phyloP scores from a whole-genome alignment of 2,329 filamentous ascomycete species.

The Curvularia eragrostidis region DNA sequence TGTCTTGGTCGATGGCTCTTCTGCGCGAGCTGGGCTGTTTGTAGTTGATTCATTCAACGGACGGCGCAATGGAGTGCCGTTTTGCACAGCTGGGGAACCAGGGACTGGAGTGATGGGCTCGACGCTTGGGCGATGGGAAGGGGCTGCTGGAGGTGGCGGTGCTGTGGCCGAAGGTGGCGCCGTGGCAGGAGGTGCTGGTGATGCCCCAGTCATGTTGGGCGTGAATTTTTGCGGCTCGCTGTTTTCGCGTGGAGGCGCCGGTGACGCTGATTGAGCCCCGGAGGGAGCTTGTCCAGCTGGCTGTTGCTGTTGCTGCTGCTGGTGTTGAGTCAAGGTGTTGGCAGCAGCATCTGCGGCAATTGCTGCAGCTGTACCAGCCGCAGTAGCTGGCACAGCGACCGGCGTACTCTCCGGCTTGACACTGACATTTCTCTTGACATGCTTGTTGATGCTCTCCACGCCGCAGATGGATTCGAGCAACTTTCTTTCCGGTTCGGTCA shows the following conservation, averaged over 20 bases:
- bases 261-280: conserved; percentile 4
- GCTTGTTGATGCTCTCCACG: conserved; percentile 29
- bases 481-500: conserved; percentile 34
- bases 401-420: conserved; percentile 21
- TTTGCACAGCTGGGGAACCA: conserved; percentile 42
- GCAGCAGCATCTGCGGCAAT: conserved; percentile 44
- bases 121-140: conserved; percentile 42
- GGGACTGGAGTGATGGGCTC: conserved; percentile 48
- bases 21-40: conserved; percentile 17
- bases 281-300: conserved; percentile 9
- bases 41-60: conserved; percentile 25
- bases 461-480: conserved; percentile 36
- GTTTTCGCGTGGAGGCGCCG: conserved; percentile 10
- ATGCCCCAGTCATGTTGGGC: conserved; percentile 36
- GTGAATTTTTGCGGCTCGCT: conserved; percentile 37
- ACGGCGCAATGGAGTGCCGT: conserved; percentile 31
- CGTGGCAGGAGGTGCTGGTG: conserved; percentile 13
- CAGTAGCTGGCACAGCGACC: conserved; percentile 17
- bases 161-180: conserved; percentile 13
- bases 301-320: conserved; percentile 4
- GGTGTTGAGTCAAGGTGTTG: conserved; percentile 17
- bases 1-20: conserved; percentile 18
- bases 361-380: conserved; percentile 41
- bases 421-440: conserved; percentile 20
- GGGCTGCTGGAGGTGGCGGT: conserved; percentile 18